Evolutionary conservation across 2,329 filamentous ascomycete genomes (phyloP), one percentile per base, ranked within the genome.

Genomic region (Akanthomyces uredinophilus): DNA sequence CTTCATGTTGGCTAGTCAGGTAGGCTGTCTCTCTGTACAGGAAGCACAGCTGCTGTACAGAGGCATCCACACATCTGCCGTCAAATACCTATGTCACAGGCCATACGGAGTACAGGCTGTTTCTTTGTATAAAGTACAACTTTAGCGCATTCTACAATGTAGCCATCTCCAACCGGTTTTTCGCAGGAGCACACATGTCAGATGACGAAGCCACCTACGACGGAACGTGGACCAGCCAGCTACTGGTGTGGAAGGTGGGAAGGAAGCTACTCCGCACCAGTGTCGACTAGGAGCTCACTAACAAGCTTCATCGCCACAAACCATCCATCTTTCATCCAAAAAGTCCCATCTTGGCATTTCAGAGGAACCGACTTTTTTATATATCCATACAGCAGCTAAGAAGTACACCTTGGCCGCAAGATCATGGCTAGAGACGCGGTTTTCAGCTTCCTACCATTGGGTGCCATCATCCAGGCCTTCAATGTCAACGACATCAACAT

Each of bases 401-500:
- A 53, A 41, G 18, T 44, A 22, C 14, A 20, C 5, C 4, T 13
- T 20, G 10, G 18, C 2, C n/a, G 18, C 3, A 54, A 13, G 3
- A 53, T n/a, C 37, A 62, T 62, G 61, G 61, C 54, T 29, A 66
- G 78, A 46, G 72, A 81, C 71, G 76, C 81, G 43, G 72, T 82
- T 49, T 83, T 88, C 70, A 79, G 81, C 49, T 91, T 94, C 76
- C 79, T 94, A 65, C 87, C 90, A 27, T 81, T 91, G 56, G 90
- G 90, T 65, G 90, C 89, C 69, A 90, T 91, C 72, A 88, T 95
- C 72, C 87, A 97, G 73, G 85, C 90, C 70, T 88, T 97, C 79
- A 83, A 81, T 53, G 84, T 98, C 68, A 89, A 83, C 64, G 89
- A 86, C 66, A 79, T 85, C 72, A 95, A 97, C 78, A 95, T 99